These are phyloP conservation scores for Phytophthora kernoviae DNA, from an alignment of 352 stramenopile species.

Conservation along the genomic window DNA sequence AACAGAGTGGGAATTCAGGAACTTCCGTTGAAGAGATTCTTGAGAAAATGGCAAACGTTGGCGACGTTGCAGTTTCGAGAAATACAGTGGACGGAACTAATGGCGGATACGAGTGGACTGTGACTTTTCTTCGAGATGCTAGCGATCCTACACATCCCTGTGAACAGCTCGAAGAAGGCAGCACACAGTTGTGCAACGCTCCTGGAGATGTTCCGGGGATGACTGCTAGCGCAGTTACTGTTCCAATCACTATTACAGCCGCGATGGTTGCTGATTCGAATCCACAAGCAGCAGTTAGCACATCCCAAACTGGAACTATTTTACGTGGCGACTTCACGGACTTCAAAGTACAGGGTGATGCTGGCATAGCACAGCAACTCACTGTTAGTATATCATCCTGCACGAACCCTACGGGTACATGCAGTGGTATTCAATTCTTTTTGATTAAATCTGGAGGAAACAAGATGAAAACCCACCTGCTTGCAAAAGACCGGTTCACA, in stretches of 20 bases:
- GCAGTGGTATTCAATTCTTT: conserved; percentile 14
- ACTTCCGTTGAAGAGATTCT: conserved; percentile 96
- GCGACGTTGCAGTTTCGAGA: conserved; percentile 92
- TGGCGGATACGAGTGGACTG: conserved; percentile 94
- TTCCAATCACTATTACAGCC: neutral
- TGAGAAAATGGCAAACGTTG: conserved; percentile 93
- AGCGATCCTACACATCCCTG: conserved; percentile 47
- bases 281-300: conserved; percentile 24
- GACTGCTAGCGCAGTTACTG: conserved; percentile 19
- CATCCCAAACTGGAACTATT: conserved; percentile 68
- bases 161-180: conserved; percentile 69
- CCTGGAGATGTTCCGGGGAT: conserved; percentile 93
- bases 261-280: conserved; percentile 39
- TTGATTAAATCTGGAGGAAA: conserved; percentile 29
- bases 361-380: conserved; percentile 51
- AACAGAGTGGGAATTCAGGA: conserved; percentile 89
- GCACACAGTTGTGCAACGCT: conserved; percentile 88
- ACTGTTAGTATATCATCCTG: conserved; percentile 12
- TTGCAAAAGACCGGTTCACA: conserved; percentile 58
- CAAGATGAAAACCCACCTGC: conserved; percentile 36
- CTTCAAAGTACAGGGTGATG: conserved; percentile 86
- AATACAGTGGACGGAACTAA: conserved; percentile 85
- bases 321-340: conserved; percentile 89
- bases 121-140: conserved; percentile 94
- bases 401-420: neutral